These are phyloP conservation scores for Mortierella sp. DNA, from an alignment of 371 early-diverging fungal genomes.

Conservation along the genomic window DNA sequence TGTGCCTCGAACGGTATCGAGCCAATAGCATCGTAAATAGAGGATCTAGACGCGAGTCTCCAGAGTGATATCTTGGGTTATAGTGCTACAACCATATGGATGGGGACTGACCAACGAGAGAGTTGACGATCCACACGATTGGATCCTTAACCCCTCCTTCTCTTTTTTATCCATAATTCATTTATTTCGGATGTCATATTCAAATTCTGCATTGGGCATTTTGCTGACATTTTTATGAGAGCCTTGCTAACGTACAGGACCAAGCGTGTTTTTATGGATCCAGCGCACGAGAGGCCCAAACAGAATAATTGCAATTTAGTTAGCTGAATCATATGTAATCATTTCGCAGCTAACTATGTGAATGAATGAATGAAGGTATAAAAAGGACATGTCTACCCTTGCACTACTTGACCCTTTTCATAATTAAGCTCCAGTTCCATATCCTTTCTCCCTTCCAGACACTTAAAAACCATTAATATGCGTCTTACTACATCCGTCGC, in stretches of 20 bases:
- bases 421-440: background rate
- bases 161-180: background rate
- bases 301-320: no score
- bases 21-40: background rate
- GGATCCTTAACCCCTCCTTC: background rate
- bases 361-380: no score
- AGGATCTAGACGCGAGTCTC: background rate
- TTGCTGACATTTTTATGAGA: no score
- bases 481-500: slow-evolving; percentile 19
- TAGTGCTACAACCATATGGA: background rate
- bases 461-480: slow-evolving; percentile 16
- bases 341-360: no score
- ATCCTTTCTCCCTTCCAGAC: background rate
- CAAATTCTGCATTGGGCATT: background rate
- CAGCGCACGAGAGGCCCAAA: no score
- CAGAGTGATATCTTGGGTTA: background rate
- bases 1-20: background rate
- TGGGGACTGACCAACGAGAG: background rate
- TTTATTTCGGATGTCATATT: background rate
- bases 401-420: background rate
- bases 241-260: no score
- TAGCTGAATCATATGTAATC: no score
- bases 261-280: no score
- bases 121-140: background rate
- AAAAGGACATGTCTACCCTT: background rate